Evolutionary conservation across 805 yeast genomes (phyloP), one percentile per base, ranked within the genome.

Genomic region (Candida loeiensis): DNA sequence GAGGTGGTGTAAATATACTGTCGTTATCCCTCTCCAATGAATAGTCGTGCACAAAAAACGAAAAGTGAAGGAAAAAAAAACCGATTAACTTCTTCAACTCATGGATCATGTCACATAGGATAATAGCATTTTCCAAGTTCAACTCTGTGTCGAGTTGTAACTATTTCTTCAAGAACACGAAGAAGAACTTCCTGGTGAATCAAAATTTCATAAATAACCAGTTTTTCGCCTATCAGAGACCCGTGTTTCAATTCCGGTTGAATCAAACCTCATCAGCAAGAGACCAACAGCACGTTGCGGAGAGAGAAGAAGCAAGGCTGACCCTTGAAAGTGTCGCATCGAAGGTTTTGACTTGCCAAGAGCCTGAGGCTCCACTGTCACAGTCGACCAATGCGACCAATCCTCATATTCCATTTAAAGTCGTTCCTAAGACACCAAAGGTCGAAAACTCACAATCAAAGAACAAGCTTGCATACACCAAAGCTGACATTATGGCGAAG

Each of bases 391-490:
- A 13, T 5, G 18, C 21, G 6, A 28, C 28, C 4, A 41, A 35
- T 19, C 31, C 45, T 3, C 66, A 61, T 37, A 59, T 76, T 21
- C 90, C 90, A 0, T 84, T 83, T 52, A 64, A 73, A 29, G 82
- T 82, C 3, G 72, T 71, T 36, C 57, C 73, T 0, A 75, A 72
- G 45, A 49, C 51, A 30, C 19, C 39, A 2, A 28, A 15, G 32
- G 14, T n/a, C 14, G 34, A 15, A 13, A 30, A 7, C 24, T 7
- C 6, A 12, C 6, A 16, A 25, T 4, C 27, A 11, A 6, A 25
- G 9, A 13, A 25, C n/a, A 25, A 25, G 45, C 40, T 30, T 12
- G n/a, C 27, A 25, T 25, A 25, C n/a, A 26, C 47, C n/a, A 48
- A 37, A 45, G 36, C 45, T 4, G 51, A 48, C 13, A 52, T 69